A percentile compares a stretch with the other conserved stretches of the same genome.
phyloP scores from a whole-genome alignment of 2,329 filamentous ascomycete genomes.

The Pseudopyricularia cyperi region DNA sequence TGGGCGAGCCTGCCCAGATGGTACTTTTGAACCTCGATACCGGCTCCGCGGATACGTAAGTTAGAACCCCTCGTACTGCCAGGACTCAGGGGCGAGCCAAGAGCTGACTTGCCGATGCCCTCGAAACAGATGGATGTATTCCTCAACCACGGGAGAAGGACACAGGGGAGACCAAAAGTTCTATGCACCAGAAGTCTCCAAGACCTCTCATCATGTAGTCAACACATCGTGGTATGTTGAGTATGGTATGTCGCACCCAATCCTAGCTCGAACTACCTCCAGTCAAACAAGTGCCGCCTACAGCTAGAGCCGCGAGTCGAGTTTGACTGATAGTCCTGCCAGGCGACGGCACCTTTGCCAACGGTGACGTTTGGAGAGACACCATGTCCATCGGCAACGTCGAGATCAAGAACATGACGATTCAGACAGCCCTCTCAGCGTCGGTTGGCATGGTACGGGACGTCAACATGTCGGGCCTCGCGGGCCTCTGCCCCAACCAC shows the following conservation, averaged over 20 bases:
- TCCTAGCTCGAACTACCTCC: neutral
- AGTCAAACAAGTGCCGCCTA: neutral
- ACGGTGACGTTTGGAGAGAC: conserved; percentile 37
- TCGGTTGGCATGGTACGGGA: conserved; percentile 26
- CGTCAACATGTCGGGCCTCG: conserved; percentile 31
- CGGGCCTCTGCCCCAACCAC: conserved; percentile 36
- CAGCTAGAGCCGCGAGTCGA: neutral
- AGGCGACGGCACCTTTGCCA: conserved; percentile 27
- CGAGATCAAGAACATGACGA: conserved; percentile 27
- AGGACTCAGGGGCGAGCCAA: neutral
- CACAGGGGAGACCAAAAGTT: conserved; percentile 29
- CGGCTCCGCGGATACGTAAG: conserved; percentile 50
- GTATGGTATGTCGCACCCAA: conserved; percentile 23
- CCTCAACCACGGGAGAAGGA: conserved; percentile 30
- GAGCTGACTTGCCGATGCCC: conserved; percentile 4
- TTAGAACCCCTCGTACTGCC: conserved; percentile 10
- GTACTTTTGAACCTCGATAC: conserved; percentile 62
- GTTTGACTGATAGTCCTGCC: conserved; percentile 10
- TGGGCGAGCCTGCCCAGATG: conserved; percentile 44
- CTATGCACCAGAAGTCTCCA: conserved; percentile 32
- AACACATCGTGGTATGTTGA: conserved; percentile 34
- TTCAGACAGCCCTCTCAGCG: conserved; percentile 33
- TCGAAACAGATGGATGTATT: conserved; percentile 36
- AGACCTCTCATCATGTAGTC: conserved; percentile 24
- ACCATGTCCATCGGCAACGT: conserved; percentile 32